Base-by-base conservation (phyloP, 2,329 filamentous ascomycete species). In the Alternaria metachromatica region DNA sequence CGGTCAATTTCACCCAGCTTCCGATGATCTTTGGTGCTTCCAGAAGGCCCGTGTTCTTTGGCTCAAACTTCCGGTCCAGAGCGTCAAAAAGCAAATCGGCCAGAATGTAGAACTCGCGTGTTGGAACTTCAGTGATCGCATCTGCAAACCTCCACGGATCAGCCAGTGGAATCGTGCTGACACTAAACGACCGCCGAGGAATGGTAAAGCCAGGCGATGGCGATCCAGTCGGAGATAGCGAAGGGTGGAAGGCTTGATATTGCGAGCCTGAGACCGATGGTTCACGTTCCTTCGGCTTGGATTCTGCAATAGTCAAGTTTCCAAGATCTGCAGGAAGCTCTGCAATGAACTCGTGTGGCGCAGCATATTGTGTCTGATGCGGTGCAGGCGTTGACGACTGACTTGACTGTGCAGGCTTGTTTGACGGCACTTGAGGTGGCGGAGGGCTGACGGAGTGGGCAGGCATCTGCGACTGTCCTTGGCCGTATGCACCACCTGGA, bases 131-230 rank as follows among this genome's bases (percentile, higher is more conserved):
- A 6, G 76, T 78, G 0, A 62, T 50, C 50, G 74, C 64, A 54
- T 80, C 76, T 13, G 72, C 76, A 49, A 79, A 71, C 43, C 76
- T 68, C 77, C 77, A 80, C 10, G 76, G 77, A 56, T 78, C 77
- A n/a, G 75, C 72, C 12, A 74, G 51, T 15, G 74, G 74, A 23
- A 72, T 28, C 23, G 63, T 72, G 51, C 69, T 78, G 13, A 62
- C 69, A 56, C 74, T 78, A 5, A 76, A 64, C 23, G 75, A 71
- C 18, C 75, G 69, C 8, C 76, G 73, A n/a, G 72, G 63, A 33
- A 78, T 69, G 7, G 68, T 72, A 50, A 75, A 76, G 5, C 68
- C 62, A 26, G 67, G 68, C 11, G 67, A 64, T 2, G 73, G 67
- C 41, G 72, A 70, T 48, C 49, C 58, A 46, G 57, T 56, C 28